These are phyloP conservation scores for Tulasnella sp. DNA, from an alignment of 768 basidiomycete species.

Conservation along the genomic window DNA sequence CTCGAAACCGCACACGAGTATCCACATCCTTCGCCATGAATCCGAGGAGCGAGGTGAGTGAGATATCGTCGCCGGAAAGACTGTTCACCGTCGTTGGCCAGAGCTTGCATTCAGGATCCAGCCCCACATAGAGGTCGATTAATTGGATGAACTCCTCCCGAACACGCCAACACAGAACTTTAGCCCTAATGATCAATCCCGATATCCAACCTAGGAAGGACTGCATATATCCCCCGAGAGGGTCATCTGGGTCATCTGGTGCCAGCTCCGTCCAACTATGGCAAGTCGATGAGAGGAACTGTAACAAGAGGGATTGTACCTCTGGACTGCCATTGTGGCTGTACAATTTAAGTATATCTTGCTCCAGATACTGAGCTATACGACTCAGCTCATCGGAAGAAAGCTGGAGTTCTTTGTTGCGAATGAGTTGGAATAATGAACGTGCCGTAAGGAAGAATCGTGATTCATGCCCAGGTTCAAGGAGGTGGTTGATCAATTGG, in stretches of 20 bases:
- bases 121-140: slow-evolving; percentile 46
- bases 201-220: slow-evolving; percentile 43
- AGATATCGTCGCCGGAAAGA: slow-evolving; percentile 16
- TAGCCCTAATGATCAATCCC: slow-evolving; percentile 29
- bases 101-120: slow-evolving; percentile 41
- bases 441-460: too few species aligned
- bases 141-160: slow-evolving; percentile 54
- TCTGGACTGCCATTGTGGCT: too few species aligned
- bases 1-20: slow-evolving; percentile 71
- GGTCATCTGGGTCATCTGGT: slow-evolving; percentile 22
- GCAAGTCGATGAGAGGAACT: slow-evolving; percentile 51
- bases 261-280: slow-evolving; percentile 37
- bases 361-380: too few species aligned
- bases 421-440: too few species aligned
- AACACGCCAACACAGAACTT: slow-evolving; percentile 49
- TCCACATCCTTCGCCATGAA: slow-evolving; percentile 54
- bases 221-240: slow-evolving; percentile 27
- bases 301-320: slow-evolving; percentile 42
- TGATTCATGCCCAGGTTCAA: too few species aligned
- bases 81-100: slow-evolving; percentile 23
- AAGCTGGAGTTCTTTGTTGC: too few species aligned
- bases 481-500: too few species aligned
- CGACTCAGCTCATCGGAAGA: too few species aligned
- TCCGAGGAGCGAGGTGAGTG: slow-evolving; percentile 35
- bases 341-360: too few species aligned